Base-by-base conservation (phyloP, 768 basidiomycete species). In the Rhodotorula graminis region DNA sequence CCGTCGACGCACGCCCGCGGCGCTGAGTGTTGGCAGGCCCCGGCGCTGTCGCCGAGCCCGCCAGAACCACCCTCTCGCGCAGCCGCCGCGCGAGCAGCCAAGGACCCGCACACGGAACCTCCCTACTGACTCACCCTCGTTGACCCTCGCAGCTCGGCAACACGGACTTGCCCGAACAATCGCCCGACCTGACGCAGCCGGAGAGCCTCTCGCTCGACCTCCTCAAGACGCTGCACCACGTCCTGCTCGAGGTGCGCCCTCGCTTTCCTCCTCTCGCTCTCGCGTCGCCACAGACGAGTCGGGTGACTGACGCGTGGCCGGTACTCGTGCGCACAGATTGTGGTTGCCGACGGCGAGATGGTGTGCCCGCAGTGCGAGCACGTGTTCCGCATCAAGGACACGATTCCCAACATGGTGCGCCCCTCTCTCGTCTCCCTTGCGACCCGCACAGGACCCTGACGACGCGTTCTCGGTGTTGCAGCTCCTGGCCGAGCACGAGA, bases 331-430 rank as follows among this genome's bases (percentile, higher is more conserved):
- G 11, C n/a, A 11, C 78, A 96, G 94, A 90, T 95, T 61, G 91
- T 95, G 76, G 84, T 98, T 21, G 88, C 92, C 76, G 93, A 96
- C 82, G 95, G 95, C 6, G 82, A 85, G 14, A 96, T 99, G 95
- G 86, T 88, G 46, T 98, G 95, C 81, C 90, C 90, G 33, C 92
- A 91, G 76, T 99, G 95, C 82, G 86, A 85, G 31, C 95, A 97
- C 77, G 84, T 88, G 27, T 97, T 96, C 78, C 88, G 89, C 37
- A 92, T 99, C 78, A 88, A 87, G 61, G 94, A 89, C 79, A 94
- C 94, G 21, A 98, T 99, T 73, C 93, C 95, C 12, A 98, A 98
- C 84, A 98, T 98, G 95, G 95, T 94, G 74, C 77, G 84, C 31
- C 46, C 33, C 47, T 10, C 37, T 60, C 31, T 16, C 49, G 27